These are phyloP conservation scores for Ilex paraguariensis DNA, from an alignment of 305 asterid genomes.

Conservation along the genomic window DNA sequence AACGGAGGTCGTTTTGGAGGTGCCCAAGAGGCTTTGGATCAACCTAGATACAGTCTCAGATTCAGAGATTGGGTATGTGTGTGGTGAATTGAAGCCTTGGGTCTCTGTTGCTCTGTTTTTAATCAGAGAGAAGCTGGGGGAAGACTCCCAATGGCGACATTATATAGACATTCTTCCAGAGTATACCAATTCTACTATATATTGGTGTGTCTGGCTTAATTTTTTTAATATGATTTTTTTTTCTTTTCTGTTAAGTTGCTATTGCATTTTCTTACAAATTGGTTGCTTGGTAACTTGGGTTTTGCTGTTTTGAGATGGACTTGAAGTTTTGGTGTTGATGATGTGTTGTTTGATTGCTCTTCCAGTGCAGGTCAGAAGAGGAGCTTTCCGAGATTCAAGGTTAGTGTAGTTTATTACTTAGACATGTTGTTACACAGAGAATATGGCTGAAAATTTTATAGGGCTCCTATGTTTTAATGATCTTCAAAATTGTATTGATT, in stretches of 20 bases:
- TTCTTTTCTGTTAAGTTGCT: background rate
- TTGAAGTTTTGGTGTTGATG: constrained; percentile 25
- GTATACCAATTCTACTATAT: constrained; percentile 71
- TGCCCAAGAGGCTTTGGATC: constrained; percentile 83
- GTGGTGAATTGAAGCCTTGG: constrained; percentile 88
- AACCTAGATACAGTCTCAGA: constrained; percentile 63
- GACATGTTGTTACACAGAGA: background rate
- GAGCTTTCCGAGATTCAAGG: constrained; percentile 97
- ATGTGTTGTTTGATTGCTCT: constrained; percentile 37
- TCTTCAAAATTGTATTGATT: no score
- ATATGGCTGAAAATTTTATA: background rate
- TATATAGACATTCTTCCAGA: constrained; percentile 72
- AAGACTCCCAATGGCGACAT: constrained; percentile 66
- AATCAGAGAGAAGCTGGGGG: constrained; percentile 62
- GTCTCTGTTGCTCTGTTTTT: constrained; percentile 71
- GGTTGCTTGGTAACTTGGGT: background rate
- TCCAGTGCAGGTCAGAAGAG: constrained; percentile 99
- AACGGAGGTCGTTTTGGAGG: constrained; percentile 83
- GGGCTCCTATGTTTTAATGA: no score
- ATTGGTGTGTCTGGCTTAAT: constrained; percentile 65
- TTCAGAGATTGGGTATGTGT: constrained; percentile 71
- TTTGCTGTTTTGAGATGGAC: background rate
- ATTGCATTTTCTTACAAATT: no score
- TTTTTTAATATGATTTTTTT: background rate
- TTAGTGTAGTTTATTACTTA: constrained; percentile 16